Evolutionary conservation across 2,329 filamentous ascomycete genomes (phyloP).

Genomic region (Neurospora crassa): DNA sequence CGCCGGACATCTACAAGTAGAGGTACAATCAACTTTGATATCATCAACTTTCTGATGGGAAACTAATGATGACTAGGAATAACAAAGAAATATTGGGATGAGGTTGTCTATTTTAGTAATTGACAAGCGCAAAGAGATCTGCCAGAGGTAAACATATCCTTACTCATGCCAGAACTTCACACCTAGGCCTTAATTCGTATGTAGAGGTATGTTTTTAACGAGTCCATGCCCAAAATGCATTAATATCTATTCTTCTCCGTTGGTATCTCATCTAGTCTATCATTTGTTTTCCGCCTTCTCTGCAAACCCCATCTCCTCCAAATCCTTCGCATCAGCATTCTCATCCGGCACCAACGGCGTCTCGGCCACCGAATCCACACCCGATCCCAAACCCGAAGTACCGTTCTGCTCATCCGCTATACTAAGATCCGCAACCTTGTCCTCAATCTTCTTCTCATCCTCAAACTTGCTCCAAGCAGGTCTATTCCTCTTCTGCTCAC

Average conservation of each 20-base stretch:
- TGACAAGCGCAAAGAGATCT: background rate
- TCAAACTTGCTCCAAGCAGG: slow-evolving; percentile 50
- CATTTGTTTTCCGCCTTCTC: slow-evolving; percentile 22
- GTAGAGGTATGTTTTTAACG: background rate
- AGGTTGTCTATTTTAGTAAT: too few relatives aligned
- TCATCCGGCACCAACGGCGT: slow-evolving; percentile 39
- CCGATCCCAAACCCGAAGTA: slow-evolving; percentile 33
- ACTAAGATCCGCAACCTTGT: slow-evolving; percentile 27
- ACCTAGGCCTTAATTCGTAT: background rate
- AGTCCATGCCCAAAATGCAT: background rate
- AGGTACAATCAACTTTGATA: background rate
- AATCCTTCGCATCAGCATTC: slow-evolving; percentile 34
- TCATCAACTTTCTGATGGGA: background rate
- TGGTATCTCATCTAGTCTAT: background rate
- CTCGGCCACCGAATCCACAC: slow-evolving; percentile 25
- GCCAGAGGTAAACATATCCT: background rate
- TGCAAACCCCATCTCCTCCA: slow-evolving; percentile 49
- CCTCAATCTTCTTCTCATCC: slow-evolving; percentile 9
- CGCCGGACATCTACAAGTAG: background rate
- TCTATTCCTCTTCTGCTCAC: slow-evolving; percentile 57
- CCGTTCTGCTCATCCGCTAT: slow-evolving; percentile 20
- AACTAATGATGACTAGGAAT: background rate
- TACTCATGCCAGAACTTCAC: background rate
- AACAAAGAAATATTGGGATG: background rate
- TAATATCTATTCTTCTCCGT: background rate